A percentile compares a stretch with the other conserved stretches of the same genome.
phyloP scores from a whole-genome alignment of 2,329 filamentous ascomycete genomes.

The Blastomyces silverae region DNA sequence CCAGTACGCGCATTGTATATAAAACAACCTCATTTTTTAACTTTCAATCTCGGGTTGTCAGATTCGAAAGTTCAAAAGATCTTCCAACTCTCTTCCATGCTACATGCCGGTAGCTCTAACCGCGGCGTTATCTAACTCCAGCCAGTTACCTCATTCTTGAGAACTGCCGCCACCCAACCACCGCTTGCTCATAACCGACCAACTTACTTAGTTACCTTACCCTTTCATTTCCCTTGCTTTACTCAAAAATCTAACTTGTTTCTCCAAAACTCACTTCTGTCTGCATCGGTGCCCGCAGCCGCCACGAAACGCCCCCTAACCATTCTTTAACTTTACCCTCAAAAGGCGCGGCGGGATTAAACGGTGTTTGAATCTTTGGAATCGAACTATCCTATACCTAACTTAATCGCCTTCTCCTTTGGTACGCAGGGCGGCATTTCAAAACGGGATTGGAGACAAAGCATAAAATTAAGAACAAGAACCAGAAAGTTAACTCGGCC shows the following conservation, averaged over 20 bases:
- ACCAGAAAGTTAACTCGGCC: no score
- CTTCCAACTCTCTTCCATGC: not conserved
- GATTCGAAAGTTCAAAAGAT: not conserved
- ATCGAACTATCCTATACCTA: not conserved
- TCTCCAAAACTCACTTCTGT: not conserved
- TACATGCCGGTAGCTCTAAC: no score
- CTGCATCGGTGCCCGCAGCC: conserved; percentile 1
- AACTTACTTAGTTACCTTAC: not conserved
- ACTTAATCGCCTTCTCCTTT: not conserved
- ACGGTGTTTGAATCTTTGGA: conserved; percentile 11
- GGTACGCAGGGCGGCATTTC: not conserved
- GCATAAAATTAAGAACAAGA: not conserved
- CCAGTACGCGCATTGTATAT: not conserved
- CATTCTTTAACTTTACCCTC: not conserved
- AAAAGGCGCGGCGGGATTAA: not conserved
- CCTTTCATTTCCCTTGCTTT: not conserved
- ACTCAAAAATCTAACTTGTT: not conserved
- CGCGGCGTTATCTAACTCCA: no score
- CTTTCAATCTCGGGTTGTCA: not conserved
- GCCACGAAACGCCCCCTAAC: conserved; percentile 4
- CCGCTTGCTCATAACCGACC: not conserved
- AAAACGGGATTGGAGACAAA: not conserved
- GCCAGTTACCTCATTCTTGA: not conserved
- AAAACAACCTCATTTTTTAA: not conserved
- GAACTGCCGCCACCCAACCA: conserved; percentile 1